phyloP scores from a whole-genome alignment of 2,329 filamentous ascomycete genomes.

The Alternaria arborescens region DNA sequence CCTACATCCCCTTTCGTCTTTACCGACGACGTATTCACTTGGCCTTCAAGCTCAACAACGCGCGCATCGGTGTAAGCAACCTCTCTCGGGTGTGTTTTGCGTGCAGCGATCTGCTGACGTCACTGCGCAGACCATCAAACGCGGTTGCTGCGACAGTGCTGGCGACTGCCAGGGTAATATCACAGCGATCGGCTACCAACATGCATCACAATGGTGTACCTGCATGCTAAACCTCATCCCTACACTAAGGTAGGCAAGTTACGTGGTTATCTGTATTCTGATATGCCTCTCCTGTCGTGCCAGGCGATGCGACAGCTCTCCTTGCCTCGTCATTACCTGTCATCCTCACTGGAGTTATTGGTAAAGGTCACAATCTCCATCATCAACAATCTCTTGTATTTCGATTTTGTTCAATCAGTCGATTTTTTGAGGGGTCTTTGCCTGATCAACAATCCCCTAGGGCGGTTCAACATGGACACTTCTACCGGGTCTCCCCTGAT shows the following conservation, averaged over 20 bases:
- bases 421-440: not conserved
- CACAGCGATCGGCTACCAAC: not conserved
- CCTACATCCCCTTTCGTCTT: not conserved
- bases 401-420: not conserved
- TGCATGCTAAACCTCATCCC: not conserved
- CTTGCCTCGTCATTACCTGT: not conserved
- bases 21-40: not conserved
- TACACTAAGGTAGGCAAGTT: not conserved
- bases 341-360: not conserved
- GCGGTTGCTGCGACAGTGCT: not conserved
- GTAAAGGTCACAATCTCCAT: not conserved
- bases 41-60: not conserved
- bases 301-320: not conserved
- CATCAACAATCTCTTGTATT: not conserved
- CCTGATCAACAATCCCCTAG: not conserved
- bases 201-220: not conserved
- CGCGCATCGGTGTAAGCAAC: not conserved
- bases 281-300: not conserved
- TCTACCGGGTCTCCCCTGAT: not conserved
- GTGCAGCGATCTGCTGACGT: not conserved
- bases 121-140: not conserved
- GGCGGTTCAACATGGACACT: not conserved
- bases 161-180: not conserved
- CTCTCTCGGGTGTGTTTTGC: not conserved
- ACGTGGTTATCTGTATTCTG: not conserved